Base-by-base conservation (phyloP, 1,139 yeast species). In the Taiozyma onychis region DNA sequence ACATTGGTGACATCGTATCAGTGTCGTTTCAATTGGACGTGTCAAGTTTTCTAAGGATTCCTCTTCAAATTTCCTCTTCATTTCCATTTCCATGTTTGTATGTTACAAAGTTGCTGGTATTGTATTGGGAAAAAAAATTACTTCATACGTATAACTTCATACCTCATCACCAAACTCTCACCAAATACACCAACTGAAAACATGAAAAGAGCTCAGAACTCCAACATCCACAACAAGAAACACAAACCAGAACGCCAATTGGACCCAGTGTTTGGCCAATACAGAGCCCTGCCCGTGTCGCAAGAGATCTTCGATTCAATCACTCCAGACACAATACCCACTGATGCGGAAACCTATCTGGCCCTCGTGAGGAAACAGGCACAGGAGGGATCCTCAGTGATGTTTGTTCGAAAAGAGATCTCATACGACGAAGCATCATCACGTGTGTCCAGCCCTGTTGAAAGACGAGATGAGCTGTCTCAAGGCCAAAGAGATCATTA, bases 361-460 rank as follows among this genome's bases (percentile, higher is more conserved):
- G 65, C 65, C 6, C 48, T 60, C 46, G 65, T 60, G 18, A 54
- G 61, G 47, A 56, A 54, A 44, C 59, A 61, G 32, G 62, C 63
- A 4, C 58, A 56, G 41, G 34, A 44, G 11, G 57, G 62, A 3
- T 48, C 58, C 13, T 27, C 55, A 9, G 56, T 59, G 14, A 58
- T 59, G 62, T 61, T 59, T 42, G 42, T 53, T 1, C 45, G 51
- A 4, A 48, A 44, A 26, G 46, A 26, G 14, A 45, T 57, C 2
- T 43, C 43, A 18, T 54, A 53, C 34, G 60, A 55, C 4, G 59
- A 44, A 3, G 14, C 26, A 4, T 24, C 26, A 5, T 21, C 24
- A 6, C 21, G n/a, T 39, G 47, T 18, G 6, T 22, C n/a, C 6
- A 8, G 18, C 14, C 11, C 3, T 16, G 14, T 10, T 26, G 26